Percentiles rank a stretch among this genome's conserved stretches.
Conservation (phyloP, 164 flowering plant genomes). For the Sedum album region DNA sequence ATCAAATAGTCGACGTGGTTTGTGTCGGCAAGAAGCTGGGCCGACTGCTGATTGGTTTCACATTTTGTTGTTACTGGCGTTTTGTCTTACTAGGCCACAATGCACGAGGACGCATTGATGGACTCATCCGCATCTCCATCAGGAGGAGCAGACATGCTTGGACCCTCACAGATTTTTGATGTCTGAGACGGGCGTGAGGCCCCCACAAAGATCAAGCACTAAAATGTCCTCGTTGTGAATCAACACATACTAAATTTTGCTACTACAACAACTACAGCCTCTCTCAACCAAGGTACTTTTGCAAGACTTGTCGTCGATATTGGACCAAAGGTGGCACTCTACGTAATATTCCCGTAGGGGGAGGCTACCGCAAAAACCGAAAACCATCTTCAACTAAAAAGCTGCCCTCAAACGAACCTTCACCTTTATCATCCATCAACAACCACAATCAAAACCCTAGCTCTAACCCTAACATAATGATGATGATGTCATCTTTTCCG, state of each 20-base stretch:
- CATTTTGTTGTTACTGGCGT: background rate
- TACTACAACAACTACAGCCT: slow-evolving; percentile 12
- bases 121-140: slow-evolving; percentile 10
- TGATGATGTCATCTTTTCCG: background rate
- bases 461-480: background rate
- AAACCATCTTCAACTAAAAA: slow-evolving; percentile 4
- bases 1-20: background rate
- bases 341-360: slow-evolving; percentile 6
- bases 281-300: slow-evolving; percentile 9
- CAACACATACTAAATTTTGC: slow-evolving; percentile 10
- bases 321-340: slow-evolving; percentile 12
- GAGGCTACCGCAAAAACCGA: slow-evolving; percentile 6
- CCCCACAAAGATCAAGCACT: slow-evolving; percentile 5
- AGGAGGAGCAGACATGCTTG: background rate
- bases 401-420: background rate
- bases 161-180: background rate
- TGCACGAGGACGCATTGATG: slow-evolving; percentile 8
- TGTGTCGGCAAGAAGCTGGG: background rate
- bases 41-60: background rate
- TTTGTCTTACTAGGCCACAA: slow-evolving; percentile 6
- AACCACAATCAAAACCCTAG: background rate
- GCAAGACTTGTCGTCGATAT: slow-evolving; percentile 9
- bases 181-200: slow-evolving; percentile 7
- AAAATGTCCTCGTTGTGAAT: slow-evolving; percentile 8
- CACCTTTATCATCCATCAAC: background rate